Evolutionary conservation across 208 protist genomes (phyloP).

Genomic region (Leishmania tarentolae): DNA sequence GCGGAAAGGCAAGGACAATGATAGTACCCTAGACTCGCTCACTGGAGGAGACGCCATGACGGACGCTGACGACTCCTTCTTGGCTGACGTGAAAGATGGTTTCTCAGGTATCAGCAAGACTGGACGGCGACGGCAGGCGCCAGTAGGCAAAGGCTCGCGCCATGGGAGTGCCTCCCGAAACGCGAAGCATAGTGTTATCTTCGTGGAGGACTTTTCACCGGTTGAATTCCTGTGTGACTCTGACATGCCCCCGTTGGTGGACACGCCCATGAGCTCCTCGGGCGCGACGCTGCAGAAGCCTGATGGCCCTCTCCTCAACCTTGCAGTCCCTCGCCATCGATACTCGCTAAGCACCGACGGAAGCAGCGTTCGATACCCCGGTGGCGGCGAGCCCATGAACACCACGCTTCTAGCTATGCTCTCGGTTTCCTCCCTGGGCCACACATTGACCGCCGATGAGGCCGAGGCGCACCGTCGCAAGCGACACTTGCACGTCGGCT

Average conservation of each 20-base stretch:
- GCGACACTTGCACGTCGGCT: neutral
- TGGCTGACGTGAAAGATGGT: neutral
- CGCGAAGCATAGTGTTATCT: neutral
- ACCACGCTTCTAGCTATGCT: neutral
- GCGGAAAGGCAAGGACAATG: neutral
- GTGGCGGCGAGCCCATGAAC: neutral
- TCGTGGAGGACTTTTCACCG: neutral
- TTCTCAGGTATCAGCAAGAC: neutral
- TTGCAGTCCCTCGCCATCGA: neutral
- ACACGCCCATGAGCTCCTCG: neutral
- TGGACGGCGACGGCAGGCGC: neutral
- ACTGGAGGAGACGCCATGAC: neutral
- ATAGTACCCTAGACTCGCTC: neutral
- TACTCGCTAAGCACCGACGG: neutral
- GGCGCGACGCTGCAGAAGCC: neutral
- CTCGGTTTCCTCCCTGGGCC: slow-evolving; percentile 20
- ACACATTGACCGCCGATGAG: slow-evolving; percentile 17
- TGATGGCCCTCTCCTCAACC: neutral
- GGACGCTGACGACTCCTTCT: neutral
- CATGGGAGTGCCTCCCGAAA: too few species aligned
- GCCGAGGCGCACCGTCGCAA: slow-evolving; percentile 12
- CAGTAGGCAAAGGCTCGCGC: neutral
- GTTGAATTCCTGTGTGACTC: neutral
- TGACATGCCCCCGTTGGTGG: neutral
- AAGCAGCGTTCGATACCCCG: neutral